Percentiles rank a stretch among this genome's conserved stretches.
These are phyloP conservation scores for Trypanosoma vivax DNA, from an alignment of 208 protist species.

Conservation along the genomic window DNA sequence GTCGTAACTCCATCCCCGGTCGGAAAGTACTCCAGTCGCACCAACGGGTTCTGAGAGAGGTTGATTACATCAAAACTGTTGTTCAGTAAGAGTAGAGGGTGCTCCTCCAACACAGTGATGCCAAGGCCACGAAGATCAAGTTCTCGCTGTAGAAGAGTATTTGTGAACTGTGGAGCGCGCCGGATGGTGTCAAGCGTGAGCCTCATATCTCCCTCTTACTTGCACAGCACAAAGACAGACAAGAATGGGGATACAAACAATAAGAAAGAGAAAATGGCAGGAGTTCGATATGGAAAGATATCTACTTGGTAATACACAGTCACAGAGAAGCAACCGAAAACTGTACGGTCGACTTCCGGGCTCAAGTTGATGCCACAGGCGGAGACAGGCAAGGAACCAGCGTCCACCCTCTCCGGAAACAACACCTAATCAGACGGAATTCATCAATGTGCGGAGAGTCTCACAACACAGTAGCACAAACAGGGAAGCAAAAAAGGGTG, in stretches of 20 bases:
- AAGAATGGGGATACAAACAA: conserved; percentile 1
- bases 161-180: conserved; percentile 80
- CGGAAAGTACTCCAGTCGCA: conserved; percentile 75
- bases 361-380: too few relatives aligned
- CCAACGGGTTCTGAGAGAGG: conserved; percentile 69
- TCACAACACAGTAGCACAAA: too few relatives aligned
- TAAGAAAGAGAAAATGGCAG: conserved; percentile 1
- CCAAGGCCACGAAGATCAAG: conserved; percentile 78
- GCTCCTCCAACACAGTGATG: conserved; percentile 73
- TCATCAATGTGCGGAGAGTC: too few relatives aligned
- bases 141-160: conserved; percentile 74
- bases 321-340: too few relatives aligned
- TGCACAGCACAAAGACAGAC: background rate
- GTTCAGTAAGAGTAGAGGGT: conserved; percentile 49
- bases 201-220: conserved; percentile 34
- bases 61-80: conserved; percentile 86
- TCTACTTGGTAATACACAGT: background rate
- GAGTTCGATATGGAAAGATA: background rate
- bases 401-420: too few relatives aligned
- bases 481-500: too few relatives aligned
- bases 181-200: conserved; percentile 68
- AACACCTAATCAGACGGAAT: too few relatives aligned
- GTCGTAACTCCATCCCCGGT: background rate
- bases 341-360: too few relatives aligned
- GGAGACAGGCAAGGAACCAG: too few relatives aligned